Evolutionary conservation across 495 filamentous ascomycete genomes (phyloP).

Genomic region (Penicillium verhagenii): DNA sequence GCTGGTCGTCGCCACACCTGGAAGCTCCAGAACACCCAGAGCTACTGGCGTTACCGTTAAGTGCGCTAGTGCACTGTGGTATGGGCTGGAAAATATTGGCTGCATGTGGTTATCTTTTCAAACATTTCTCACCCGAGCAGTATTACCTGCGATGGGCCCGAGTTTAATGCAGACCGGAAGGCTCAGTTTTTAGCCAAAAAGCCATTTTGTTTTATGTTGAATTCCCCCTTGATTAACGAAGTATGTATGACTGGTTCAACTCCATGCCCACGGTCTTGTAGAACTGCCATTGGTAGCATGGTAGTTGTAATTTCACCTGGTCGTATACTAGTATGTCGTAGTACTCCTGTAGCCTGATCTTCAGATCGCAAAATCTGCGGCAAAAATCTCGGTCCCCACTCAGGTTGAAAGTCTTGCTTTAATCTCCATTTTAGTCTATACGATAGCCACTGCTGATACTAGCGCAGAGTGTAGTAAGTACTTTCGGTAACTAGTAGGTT

Average conservation of each 20-base stretch:
- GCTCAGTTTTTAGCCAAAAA: slow-evolving; percentile 49
- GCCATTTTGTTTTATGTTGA: slow-evolving; percentile 36
- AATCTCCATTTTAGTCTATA: too few species aligned
- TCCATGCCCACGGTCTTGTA: slow-evolving; percentile 21
- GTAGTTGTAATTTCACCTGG: slow-evolving; percentile 1
- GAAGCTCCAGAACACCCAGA: slow-evolving; percentile 98
- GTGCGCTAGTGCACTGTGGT: slow-evolving; percentile 32
- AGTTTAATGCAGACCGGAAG: slow-evolving; percentile 43
- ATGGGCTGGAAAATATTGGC: slow-evolving; percentile 35
- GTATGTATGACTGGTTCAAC: slow-evolving; percentile 44
- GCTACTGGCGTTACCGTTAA: slow-evolving; percentile 83
- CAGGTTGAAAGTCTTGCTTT: not conserved
- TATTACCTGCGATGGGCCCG: slow-evolving; percentile 33
- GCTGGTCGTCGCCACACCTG: slow-evolving; percentile 97
- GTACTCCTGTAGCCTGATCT: too few species aligned
- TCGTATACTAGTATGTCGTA: not conserved
- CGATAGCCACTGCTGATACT: too few species aligned
- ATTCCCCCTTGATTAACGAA: slow-evolving; percentile 43
- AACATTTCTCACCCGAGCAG: slow-evolving; percentile 34
- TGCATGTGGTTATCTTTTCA: slow-evolving; percentile 43
- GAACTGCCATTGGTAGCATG: slow-evolving; percentile 4
- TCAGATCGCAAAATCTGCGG: too few species aligned
- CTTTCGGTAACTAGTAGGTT: not conserved
- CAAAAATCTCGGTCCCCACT: too few species aligned
- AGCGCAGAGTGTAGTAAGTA: not conserved